phyloP scores from a whole-genome alignment of 192 early-diverging fungal species.

The Mortierella hygrophila region DNA sequence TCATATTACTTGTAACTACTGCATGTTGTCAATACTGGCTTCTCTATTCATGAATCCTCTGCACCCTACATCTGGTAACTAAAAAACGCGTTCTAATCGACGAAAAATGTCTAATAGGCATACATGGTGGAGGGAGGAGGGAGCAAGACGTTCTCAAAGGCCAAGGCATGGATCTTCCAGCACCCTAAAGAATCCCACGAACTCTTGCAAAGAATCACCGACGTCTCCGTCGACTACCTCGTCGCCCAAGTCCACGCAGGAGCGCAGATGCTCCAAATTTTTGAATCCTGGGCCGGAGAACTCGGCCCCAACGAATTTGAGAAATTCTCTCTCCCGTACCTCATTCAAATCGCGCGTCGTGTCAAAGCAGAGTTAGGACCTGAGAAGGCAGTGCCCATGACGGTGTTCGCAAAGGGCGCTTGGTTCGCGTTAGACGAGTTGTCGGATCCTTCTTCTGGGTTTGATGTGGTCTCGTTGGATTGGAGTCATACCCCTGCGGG shows the following conservation, averaged over 20 bases:
- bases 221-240: slow-evolving; percentile 86
- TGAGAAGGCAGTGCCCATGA: slow-evolving; percentile 78
- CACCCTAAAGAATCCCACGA: slow-evolving; percentile 79
- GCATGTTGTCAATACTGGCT: too few relatives aligned
- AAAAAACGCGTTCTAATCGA: not conserved
- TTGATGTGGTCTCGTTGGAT: slow-evolving; percentile 92
- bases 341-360: slow-evolving; percentile 79
- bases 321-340: slow-evolving; percentile 88
- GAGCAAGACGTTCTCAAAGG: slow-evolving; percentile 86
- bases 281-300: slow-evolving; percentile 96
- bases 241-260: slow-evolving; percentile 94
- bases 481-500: slow-evolving; percentile 85
- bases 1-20: not conserved
- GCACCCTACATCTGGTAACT: too few relatives aligned
- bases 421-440: slow-evolving; percentile 87
- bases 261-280: slow-evolving; percentile 96
- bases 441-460: slow-evolving; percentile 62
- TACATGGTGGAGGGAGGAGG: slow-evolving; percentile 99
- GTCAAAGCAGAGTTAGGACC: slow-evolving; percentile 72
- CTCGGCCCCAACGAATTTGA: slow-evolving; percentile 84
- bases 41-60: too few relatives aligned
- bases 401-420: slow-evolving; percentile 91
- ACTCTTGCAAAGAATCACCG: slow-evolving; percentile 86
- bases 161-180: slow-evolving; percentile 90
- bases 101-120: slow-evolving; percentile 50